Evolutionary conservation across 75 land plant species (phyloP).

Genomic region (Selaginella tamariscina): DNA sequence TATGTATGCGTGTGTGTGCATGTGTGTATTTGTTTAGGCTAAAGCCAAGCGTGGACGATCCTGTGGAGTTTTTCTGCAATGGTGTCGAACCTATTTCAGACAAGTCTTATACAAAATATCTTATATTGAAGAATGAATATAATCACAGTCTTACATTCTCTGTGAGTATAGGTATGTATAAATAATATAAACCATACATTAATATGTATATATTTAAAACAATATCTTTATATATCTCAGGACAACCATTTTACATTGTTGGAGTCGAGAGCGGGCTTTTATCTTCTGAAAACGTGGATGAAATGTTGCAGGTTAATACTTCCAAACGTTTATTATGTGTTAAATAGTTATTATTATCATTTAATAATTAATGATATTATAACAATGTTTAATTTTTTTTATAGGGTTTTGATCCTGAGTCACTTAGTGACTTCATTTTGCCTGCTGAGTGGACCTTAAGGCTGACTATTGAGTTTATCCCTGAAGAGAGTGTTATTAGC

Average conservation of each 20-base stretch:
- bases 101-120: not conserved
- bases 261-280: not conserved
- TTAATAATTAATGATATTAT: no score
- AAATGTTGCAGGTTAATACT: not conserved
- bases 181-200: no score
- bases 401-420: no score
- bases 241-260: not conserved
- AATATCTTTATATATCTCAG: no score
- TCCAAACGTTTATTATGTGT: not conserved
- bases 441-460: not conserved
- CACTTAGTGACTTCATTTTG: no score
- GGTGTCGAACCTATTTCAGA: not conserved
- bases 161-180: no score
- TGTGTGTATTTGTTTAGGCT: not conserved
- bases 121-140: slow-evolving; percentile 1
- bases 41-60: not conserved
- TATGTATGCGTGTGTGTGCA: no score
- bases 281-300: not conserved
- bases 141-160: slow-evolving; percentile 1
- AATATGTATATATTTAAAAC: no score
- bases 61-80: not conserved
- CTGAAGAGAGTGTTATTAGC: not conserved
- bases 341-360: no score
- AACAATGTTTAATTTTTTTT: no score
- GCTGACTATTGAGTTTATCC: not conserved